phyloP scores from a whole-genome alignment of 306 rosid genomes.

The Geum urbanum region DNA sequence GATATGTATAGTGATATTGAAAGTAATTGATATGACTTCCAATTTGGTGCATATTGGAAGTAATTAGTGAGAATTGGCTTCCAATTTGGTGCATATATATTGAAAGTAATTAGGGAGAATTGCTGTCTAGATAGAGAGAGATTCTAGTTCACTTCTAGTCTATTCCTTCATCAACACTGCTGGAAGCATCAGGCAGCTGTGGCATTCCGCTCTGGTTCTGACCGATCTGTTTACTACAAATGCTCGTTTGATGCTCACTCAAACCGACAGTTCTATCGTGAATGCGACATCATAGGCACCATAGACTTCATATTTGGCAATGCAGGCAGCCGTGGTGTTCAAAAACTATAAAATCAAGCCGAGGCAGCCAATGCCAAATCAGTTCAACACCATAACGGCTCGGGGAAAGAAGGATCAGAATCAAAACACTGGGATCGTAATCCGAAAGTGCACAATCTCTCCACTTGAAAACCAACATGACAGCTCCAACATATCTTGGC shows the following conservation, averaged over 20 bases:
- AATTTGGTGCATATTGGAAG: too few species aligned
- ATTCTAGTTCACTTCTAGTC: too few species aligned
- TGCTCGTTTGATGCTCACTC: conserved; percentile 81
- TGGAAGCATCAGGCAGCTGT: conserved; percentile 95
- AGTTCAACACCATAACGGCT: conserved; percentile 90
- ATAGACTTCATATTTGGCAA: conserved; percentile 93
- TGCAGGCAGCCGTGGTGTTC: conserved; percentile 76
- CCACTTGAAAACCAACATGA: conserved; percentile 33
- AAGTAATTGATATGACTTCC: too few species aligned
- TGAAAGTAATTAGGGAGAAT: too few species aligned
- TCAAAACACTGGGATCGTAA: conserved; percentile 74
- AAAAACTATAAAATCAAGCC: conserved; percentile 67
- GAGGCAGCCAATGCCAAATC: conserved; percentile 65
- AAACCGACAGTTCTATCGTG: conserved; percentile 85
- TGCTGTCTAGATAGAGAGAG: conserved; percentile 47
- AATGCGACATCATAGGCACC: conserved; percentile 77
- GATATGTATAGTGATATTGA: too few species aligned
- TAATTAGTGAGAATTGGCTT: too few species aligned
- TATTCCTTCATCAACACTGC: conserved; percentile 76
- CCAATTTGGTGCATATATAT: too few species aligned
- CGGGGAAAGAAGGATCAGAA: conserved; percentile 79
- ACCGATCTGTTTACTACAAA: conserved; percentile 52
- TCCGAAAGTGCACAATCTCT: conserved; percentile 53
- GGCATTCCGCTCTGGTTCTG: conserved; percentile 79
- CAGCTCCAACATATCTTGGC: conserved; percentile 67